Conservation (phyloP, 306 rosid genomes). For the Dryas drummondii region DNA sequence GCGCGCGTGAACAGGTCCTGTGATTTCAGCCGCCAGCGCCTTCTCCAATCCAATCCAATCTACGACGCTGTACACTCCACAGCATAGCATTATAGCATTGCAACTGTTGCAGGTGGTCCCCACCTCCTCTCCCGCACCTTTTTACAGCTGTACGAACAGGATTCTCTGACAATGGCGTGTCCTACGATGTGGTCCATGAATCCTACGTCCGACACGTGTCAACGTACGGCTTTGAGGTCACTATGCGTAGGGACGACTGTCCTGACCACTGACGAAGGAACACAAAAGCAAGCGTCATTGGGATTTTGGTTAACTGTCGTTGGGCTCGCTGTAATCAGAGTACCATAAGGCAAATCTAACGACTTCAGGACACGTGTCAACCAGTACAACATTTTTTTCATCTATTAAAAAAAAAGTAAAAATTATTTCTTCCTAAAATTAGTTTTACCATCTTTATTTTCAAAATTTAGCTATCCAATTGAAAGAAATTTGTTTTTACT, state of each 20-base stretch:
- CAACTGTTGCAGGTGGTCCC: constrained; percentile 1
- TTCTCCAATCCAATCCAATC: not conserved
- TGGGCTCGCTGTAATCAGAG: not conserved
- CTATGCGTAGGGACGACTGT: not conserved
- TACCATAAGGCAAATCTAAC: not conserved
- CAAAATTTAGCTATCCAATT: too few relatives aligned
- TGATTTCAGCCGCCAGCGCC: not conserved
- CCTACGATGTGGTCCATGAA: constrained; percentile 33
- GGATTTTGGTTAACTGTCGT: constrained; percentile 5
- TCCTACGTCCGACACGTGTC: not conserved
- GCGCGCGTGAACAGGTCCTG: not conserved
- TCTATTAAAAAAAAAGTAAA: too few relatives aligned
- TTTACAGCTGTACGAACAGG: constrained; percentile 16
- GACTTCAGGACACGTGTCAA: not conserved
- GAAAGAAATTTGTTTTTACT: too few relatives aligned
- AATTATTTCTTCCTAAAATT: too few relatives aligned
- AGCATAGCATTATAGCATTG: too few relatives aligned
- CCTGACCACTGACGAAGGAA: not conserved
- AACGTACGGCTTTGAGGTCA: not conserved
- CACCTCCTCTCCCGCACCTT: too few relatives aligned
- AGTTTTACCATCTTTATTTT: too few relatives aligned
- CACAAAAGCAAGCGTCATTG: not conserved
- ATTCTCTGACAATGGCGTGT: not conserved
- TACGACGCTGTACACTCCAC: not conserved
- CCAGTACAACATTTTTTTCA: not conserved